A percentile compares a stretch with the other conserved stretches of the same genome.
Conservation (phyloP, 345 rosid species). For the Brassica napus region Da-Ae NC_063445.1:7605501-7606000, state of each 20-base stretch:
- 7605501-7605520: no score
- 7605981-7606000: constrained; percentile 80
- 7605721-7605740: no score
- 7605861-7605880: constrained; percentile 63
- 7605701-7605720: no score
- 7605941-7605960: constrained; percentile 31
- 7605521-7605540: no score
- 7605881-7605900: constrained; percentile 67
- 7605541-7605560: no score
- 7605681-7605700: no score
- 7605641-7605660: no score
- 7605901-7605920: constrained; percentile 61
- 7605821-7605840: constrained; percentile 53
- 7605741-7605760: constrained; percentile 71
- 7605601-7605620: no score
- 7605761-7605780: constrained; percentile 75
- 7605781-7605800: constrained; percentile 56
- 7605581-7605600: no score
- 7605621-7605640: no score
- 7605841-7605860: constrained; percentile 46
- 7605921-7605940: constrained; percentile 39
- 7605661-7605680: no score
- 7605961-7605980: constrained; percentile 50
- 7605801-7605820: constrained; percentile 42
- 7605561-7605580: no score